Evolutionary conservation across 805 yeast genomes (phyloP).

Genomic region (Candida nitratophila): DNA sequence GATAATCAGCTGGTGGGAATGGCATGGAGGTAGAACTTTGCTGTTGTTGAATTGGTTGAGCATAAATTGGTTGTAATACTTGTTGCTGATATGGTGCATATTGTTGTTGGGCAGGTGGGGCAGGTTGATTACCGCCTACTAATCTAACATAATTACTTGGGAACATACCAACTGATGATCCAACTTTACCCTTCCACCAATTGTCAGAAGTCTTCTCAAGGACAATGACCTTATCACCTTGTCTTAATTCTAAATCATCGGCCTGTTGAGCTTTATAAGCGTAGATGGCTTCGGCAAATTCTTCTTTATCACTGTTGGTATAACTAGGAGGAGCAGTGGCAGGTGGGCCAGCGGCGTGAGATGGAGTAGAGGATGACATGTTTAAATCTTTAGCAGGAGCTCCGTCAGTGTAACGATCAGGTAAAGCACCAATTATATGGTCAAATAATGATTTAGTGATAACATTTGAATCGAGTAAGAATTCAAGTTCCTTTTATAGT

Average conservation of each 20-base stretch:
- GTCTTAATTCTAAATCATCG: conserved; percentile 59
- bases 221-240: conserved; percentile 66
- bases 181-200: conserved; percentile 83
- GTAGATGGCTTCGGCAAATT: conserved; percentile 62
- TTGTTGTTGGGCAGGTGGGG: conserved; percentile 10
- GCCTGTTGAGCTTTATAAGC: conserved; percentile 68
- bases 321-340: conserved; percentile 12
- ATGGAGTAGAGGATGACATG: conserved; percentile 21
- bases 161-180: conserved; percentile 68
- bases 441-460: conserved; percentile 50
- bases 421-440: conserved; percentile 44
- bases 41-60: conserved; percentile 6
- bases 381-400: conserved; percentile 37
- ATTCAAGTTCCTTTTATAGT: conserved; percentile 56
- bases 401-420: conserved; percentile 48
- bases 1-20: conserved; percentile 3
- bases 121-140: conserved; percentile 2
- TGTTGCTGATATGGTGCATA: conserved; percentile 10
- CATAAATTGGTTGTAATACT: conserved; percentile 2
- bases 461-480: conserved; percentile 67
- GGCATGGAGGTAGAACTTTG: conserved; percentile 1
- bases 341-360: too few species aligned
- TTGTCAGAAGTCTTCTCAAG: conserved; percentile 70
- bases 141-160: conserved; percentile 79
- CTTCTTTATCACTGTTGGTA: conserved; percentile 11